Conservation (phyloP, 2,329 filamentous ascomycete species). For the Hypoxylon sp. region DNA sequence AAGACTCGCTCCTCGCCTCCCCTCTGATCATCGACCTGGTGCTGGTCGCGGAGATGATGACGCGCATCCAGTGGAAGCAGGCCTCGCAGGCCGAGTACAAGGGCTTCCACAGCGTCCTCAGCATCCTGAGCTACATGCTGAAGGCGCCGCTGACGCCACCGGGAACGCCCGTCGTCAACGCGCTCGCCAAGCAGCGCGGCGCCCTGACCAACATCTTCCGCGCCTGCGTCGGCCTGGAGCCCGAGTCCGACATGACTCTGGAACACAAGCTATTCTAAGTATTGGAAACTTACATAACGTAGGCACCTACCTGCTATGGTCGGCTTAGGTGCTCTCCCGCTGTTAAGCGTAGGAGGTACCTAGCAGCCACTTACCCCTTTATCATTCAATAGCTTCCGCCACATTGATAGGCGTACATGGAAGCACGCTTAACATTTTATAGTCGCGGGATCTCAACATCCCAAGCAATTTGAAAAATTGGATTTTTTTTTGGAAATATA, state of each 20-base stretch:
- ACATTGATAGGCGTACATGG: background rate
- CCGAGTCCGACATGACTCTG: conserved; percentile 98
- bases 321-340: background rate
- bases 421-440: conserved; percentile 24
- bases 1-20: conserved; percentile 95
- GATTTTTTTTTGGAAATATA: conserved; percentile 8
- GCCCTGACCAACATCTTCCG: conserved; percentile 98
- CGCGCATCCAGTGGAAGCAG: conserved; percentile 90
- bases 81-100: conserved; percentile 75
- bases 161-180: conserved; percentile 94
- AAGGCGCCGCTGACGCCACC: conserved; percentile 94
- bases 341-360: background rate
- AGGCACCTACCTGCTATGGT: no score
- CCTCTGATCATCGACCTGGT: conserved; percentile 98
- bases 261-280: conserved; percentile 94
- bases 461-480: conserved; percentile 11
- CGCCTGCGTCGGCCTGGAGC: conserved; percentile 94
- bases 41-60: conserved; percentile 96
- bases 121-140: conserved; percentile 98
- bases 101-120: conserved; percentile 96
- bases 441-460: conserved; percentile 37
- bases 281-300: no score
- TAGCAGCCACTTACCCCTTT: background rate
- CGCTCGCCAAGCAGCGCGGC: conserved; percentile 93
- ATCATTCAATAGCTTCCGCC: conserved; percentile 6